Evolutionary conservation across 2,329 filamentous ascomycete species (phyloP), one percentile per base, ranked within the genome.

Genomic region (Aspergillus aculeatinus): DNA sequence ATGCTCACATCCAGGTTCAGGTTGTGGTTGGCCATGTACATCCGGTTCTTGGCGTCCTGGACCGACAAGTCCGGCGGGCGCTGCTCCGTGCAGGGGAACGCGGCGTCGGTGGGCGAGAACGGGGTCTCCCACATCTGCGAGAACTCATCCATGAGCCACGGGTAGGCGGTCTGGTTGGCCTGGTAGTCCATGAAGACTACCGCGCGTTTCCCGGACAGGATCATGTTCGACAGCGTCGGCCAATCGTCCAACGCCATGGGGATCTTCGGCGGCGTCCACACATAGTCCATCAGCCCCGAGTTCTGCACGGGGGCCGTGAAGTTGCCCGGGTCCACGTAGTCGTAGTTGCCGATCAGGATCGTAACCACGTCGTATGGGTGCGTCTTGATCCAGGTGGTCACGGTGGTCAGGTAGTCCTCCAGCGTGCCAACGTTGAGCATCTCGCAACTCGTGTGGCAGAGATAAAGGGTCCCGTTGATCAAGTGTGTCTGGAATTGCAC

Each of bases 21-120:
- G 72, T 97, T 97, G 79, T 97, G 93, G 76, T 97, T 97, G 69
- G 89, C 85, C 70, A 96, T 83, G 73, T 93, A 96, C 76, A 96
- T 82, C 48, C 87, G 83, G 31, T 87, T 80, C 60, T 80, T 79
- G 0, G 85, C 83, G 7, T 85, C 81, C 2, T 82, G 76, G 0
- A 73, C 70, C 2, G 78, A 69, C 59, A 96, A 78, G 48, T 84
- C 79, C 0, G 91, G 91, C 0, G 93, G 92, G 0, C 93, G 87
- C 71, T 96, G 86, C 42, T 88, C 82, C 0, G 80, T 87, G 78
- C 93, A 97, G 0, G 92, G 92, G 73, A 96, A 96, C 0, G 75
- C 73, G 3, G 86, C 77, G 68, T 88, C 76, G 0, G 82, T 85
- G 0, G 86, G 92, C 56, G 92, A 90, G 72, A 96, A 97, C 0